Evolutionary conservation across 2,329 filamentous ascomycete species (phyloP).

Genomic region (Clonostachys chloroleuca): DNA sequence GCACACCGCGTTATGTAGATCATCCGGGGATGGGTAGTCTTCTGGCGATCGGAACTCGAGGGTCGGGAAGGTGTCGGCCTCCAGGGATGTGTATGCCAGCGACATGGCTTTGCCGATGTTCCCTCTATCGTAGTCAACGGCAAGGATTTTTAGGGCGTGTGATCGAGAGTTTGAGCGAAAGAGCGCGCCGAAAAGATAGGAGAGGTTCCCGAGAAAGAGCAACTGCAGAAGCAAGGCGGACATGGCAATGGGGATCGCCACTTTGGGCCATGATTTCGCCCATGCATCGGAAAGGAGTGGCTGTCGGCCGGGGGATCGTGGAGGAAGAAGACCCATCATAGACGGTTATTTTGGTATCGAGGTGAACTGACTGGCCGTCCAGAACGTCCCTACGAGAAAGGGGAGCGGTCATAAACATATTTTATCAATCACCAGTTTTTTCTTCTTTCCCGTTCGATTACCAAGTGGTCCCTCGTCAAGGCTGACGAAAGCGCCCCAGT

Average conservation of each 20-base stretch:
- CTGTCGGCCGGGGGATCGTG: no score
- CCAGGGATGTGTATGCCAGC: constrained; percentile 20
- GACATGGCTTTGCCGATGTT: constrained; percentile 22
- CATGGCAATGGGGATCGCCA: not conserved
- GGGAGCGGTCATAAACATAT: no score
- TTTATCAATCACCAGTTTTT: no score
- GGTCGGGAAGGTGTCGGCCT: constrained; percentile 21
- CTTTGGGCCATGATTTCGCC: no score
- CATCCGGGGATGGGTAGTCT: constrained; percentile 15
- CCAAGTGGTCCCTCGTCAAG: no score
- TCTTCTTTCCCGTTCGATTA: no score
- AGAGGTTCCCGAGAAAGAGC: constrained; percentile 1
- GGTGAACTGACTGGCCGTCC: no score
- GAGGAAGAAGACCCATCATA: no score
- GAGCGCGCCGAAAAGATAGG: constrained; percentile 24
- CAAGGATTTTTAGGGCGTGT: constrained; percentile 17
- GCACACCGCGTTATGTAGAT: constrained; percentile 26
- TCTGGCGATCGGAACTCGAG: constrained; percentile 14
- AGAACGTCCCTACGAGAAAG: no score
- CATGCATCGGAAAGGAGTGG: no score
- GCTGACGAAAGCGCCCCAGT: no score
- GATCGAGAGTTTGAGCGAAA: constrained; percentile 13
- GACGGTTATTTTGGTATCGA: no score
- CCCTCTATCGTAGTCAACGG: constrained; percentile 23
- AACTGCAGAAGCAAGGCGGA: not conserved